Percentiles rank a stretch among this genome's conserved stretches.
phyloP scores from a whole-genome alignment of 306 rosid genomes.

The Amphicarpaea edgeworthii region DNA sequence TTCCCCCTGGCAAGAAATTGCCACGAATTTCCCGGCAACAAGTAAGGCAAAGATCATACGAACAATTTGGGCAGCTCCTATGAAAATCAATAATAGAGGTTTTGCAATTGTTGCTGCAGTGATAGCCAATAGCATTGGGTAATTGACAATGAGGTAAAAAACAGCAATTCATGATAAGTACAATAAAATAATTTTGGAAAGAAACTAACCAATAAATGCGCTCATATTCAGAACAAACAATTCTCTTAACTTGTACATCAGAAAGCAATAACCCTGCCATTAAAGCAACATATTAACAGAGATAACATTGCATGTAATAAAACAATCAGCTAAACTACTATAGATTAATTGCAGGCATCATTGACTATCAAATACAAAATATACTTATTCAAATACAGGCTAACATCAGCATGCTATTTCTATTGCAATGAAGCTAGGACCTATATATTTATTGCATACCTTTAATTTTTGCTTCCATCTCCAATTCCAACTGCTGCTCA shows the following conservation, averaged over 20 bases:
- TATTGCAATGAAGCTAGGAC: neutral
- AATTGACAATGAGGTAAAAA: constrained; percentile 17
- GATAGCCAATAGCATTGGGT: neutral
- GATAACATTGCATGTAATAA: neutral
- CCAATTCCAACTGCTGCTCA: constrained; percentile 44
- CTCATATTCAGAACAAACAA: constrained; percentile 10
- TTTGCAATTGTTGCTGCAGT: constrained; percentile 62
- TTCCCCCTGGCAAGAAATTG: constrained; percentile 44
- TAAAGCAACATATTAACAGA: constrained; percentile 7
- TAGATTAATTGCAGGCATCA: neutral
- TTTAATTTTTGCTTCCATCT: constrained; percentile 42
- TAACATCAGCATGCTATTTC: neutral
- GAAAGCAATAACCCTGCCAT: constrained; percentile 34
- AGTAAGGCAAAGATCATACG: constrained; percentile 65
- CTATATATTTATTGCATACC: constrained; percentile 11
- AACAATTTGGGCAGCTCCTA: constrained; percentile 69
- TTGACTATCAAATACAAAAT: neutral
- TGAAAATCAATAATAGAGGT: constrained; percentile 64
- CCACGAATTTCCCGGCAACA: constrained; percentile 66
- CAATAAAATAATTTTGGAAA: neutral
- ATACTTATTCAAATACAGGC: neutral
- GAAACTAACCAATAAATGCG: constrained; percentile 48
- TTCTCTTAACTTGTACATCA: constrained; percentile 28
- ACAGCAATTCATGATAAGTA: neutral
- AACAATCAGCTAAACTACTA: neutral